Base-by-base conservation (phyloP, 495 filamentous ascomycete species). In the Lasiosphaeria hispida region DNA sequence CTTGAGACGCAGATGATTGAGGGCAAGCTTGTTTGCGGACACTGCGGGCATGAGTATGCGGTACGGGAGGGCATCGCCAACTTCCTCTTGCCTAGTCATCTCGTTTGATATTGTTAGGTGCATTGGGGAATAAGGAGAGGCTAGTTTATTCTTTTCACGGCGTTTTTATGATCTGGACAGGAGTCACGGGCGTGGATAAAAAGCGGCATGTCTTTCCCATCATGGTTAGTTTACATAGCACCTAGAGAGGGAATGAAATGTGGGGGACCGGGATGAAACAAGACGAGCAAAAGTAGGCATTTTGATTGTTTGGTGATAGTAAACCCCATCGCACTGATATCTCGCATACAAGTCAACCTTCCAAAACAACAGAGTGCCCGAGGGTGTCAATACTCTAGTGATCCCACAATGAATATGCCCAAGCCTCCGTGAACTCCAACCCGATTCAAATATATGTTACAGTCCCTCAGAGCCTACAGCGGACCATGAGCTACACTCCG, bases 11-110 rank as follows among this genome's bases (percentile, higher is more conserved):
- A 90, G 63, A 87, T 97, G 15, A 78, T 78, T 49, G 88, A 91
- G 71, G 94, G 94, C 6, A 93, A 88, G 69, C 77, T 99, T 57
- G 85, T 92, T 19, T 99, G 94, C 69, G 92, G 85, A 48, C 88
- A 87, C 69, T 97, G 94, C 74, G 89, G 89, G 55, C 91, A 97
- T 70, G 87, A 93, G 73, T 97, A 97, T 72, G 83, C 84, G 64
- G 86, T 99, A 41, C 88, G 90, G 68, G 91, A 97, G 73, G 95
- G 94, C 18, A 96, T 97, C 65, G 90, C 91, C 44, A 97, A 97
- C 70, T 98, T 98, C 67, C 76, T 98, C 62, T 75, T 98, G 68
- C 94, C 94, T 14, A 92, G 87, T 65, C 94, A 97, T 77, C 73
- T 97, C 65, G 94, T 91, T 52, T 83, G 69, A 74, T 17, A 17